Conservation (phyloP, 768 basidiomycete species). For the Collybia nuda region DNA sequence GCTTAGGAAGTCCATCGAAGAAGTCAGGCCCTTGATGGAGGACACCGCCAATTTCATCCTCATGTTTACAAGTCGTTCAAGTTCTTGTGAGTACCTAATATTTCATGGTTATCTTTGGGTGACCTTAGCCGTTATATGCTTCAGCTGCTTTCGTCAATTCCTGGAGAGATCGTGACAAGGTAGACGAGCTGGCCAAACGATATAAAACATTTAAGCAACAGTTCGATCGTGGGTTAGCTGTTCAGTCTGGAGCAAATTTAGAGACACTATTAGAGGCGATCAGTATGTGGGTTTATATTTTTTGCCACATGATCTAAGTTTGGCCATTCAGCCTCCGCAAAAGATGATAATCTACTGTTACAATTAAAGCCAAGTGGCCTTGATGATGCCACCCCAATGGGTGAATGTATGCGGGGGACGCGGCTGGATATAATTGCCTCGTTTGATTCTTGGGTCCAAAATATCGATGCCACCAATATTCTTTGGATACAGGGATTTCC, state of each 20-base stretch:
- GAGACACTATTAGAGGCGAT: conserved; percentile 13
- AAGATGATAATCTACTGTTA: conserved; percentile 12
- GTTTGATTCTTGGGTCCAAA: conserved; percentile 28
- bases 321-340: conserved; percentile 2
- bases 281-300: not conserved
- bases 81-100: conserved; percentile 3
- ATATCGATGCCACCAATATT: conserved; percentile 28
- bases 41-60: conserved; percentile 22
- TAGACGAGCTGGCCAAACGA: conserved; percentile 14
- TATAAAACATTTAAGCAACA: conserved; percentile 18
- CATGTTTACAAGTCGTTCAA: conserved; percentile 9
- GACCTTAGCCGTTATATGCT: not conserved
- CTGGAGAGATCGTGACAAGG: conserved; percentile 8
- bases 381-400: not conserved
- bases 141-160: conserved; percentile 11
- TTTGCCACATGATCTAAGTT: not conserved
- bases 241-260: conserved; percentile 15
- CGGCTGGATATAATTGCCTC: conserved; percentile 13
- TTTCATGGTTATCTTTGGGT: not conserved
- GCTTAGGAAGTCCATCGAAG: conserved; percentile 20
- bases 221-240: conserved; percentile 21
- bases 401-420: conserved; percentile 10
- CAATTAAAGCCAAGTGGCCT: conserved; percentile 9
- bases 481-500: conserved; percentile 23
- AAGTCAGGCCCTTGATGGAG: conserved; percentile 18